Base-by-base conservation (phyloP, 495 filamentous ascomycete species). In the Cercophora sp. region DNA sequence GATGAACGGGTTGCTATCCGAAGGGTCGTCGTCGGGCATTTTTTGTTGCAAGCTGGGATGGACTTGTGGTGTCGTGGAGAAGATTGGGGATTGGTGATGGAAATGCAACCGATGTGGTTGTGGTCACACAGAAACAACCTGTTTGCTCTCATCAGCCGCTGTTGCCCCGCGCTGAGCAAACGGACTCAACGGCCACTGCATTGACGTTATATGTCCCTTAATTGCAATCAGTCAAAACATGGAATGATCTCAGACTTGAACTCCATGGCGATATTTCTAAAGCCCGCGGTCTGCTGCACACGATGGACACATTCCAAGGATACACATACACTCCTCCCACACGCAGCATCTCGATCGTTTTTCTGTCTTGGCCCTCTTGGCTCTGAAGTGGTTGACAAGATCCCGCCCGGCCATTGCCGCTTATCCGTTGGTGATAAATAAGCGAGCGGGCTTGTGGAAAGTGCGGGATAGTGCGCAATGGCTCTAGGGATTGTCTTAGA, bases 1-100 rank as follows among this genome's bases (percentile, higher is more conserved):
- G 49, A 74, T 65, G 54, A 76, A 77, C 18, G 64, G 66, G 43
- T 73, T 70, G 1, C 67, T 59, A 5, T 39, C 18, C 8, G 35
- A 8, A 23, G 55, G 46, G 4, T 45, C 31, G 46, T 57, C 55
- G 47, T 8, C 48, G 1, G 54, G 29, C 63, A 66, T 66, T 11
- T 13, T 20, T 18, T 35, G 52, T 0, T 42, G 8, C 11, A 13
- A 5, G 32, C 8, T 22, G 13, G 37, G 39, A 4, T 51, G 25
- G 26, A 20, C 13, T 48, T 31, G 1, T 9, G 5, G n/a, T 20
- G 2, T 22, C 16, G 16, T 34, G 45, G 27, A 16, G 23, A 43
- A 24, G 5, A 20, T 18, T 25, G 18, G 5, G 18, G 40, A 43
- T 11, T 25, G 18, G 26, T 32, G 29, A 32, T 32, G 29, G 29